Evolutionary conservation across 345 rosid species (phyloP), one percentile per base, ranked within the genome.

Genomic region (Melaleuca quinquenervia): DNA sequence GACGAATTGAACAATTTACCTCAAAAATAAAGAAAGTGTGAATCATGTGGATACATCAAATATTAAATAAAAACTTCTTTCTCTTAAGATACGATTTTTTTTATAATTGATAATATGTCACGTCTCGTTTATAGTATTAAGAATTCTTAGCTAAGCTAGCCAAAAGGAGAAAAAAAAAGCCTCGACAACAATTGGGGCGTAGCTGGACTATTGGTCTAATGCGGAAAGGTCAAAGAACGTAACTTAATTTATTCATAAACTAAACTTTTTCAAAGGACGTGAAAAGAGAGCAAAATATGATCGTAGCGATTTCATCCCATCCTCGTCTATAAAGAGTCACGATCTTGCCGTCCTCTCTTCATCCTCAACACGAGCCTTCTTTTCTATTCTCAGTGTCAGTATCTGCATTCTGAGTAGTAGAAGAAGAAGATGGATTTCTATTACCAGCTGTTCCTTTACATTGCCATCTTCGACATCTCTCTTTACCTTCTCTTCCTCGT

Each of bases 81-180:
- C 62, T 10, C 29, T 14, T 4, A 55, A 24, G 5, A 55, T 55
- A 24, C 24, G 0, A 53, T 53, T 53, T 1, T 21, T 1, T 21
- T 20, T 53, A 53, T 8, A 21, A 21, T 26, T 26, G 29, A 56
- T 11, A 55, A 2, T 10, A 24, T 6, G 32, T 58, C 32, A 58
- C 4, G 15, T 26, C 32, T 26, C 64, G 11, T n/a, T 29, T 26
- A n/a, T n/a, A 58, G 29, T 6, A 58, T n/a, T 56, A 56, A n/a
- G 11, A 26, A 0, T 0, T 5, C 26, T 26, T n/a, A 12, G 64
- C 16, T 16, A 58, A 58, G 64, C 29, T n/a, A 26, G 32, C 64
- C 64, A 12, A 58, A 6, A n/a, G 32, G 64, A n/a, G 32, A 58
- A 58, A 58, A 2, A 58, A 1, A 58, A 15, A 58, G 29, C 64